phyloP scores from a whole-genome alignment of 768 basidiomycete genomes.

The Boletus rubropictus region DNA sequence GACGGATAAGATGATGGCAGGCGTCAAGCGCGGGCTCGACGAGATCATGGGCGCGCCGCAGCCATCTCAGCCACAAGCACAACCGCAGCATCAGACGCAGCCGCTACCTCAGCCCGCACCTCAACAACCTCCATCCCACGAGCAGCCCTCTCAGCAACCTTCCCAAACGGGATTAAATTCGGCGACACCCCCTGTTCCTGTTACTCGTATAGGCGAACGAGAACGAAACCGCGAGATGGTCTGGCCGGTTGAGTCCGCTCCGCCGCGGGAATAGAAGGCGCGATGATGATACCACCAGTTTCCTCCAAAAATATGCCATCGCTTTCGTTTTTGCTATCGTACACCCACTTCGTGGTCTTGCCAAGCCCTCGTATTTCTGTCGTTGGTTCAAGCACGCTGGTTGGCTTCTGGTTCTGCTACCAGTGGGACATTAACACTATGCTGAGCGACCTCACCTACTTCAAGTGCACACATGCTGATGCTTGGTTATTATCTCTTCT shows the following conservation, averaged over 20 bases:
- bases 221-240: constrained; percentile 26
- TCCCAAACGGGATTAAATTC: constrained; percentile 13
- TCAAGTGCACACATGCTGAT: constrained; percentile 13
- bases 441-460: constrained; percentile 19
- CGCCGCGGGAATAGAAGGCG: constrained; percentile 24
- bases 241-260: constrained; percentile 27
- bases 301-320: constrained; percentile 18
- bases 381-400: constrained; percentile 8
- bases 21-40: constrained; percentile 68
- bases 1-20: constrained; percentile 69
- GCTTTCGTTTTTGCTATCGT: constrained; percentile 30
- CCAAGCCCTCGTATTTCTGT: constrained; percentile 23
- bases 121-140: constrained; percentile 24
- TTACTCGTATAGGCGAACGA: constrained; percentile 24
- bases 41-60: constrained; percentile 51
- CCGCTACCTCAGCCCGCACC: constrained; percentile 20
- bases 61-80: constrained; percentile 18
- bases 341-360: constrained; percentile 11
- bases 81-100: constrained; percentile 23
- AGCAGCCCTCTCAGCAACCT: constrained; percentile 23
- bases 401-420: constrained; percentile 7
- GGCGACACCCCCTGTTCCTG: constrained; percentile 15
- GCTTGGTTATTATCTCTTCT: constrained; percentile 24
- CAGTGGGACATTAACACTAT: constrained; percentile 26
- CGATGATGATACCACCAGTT: constrained; percentile 11